Evolutionary conservation across 2,329 filamentous ascomycete species (phyloP), one percentile per base, ranked within the genome.

Genomic region (Cercospora canescens): DNA sequence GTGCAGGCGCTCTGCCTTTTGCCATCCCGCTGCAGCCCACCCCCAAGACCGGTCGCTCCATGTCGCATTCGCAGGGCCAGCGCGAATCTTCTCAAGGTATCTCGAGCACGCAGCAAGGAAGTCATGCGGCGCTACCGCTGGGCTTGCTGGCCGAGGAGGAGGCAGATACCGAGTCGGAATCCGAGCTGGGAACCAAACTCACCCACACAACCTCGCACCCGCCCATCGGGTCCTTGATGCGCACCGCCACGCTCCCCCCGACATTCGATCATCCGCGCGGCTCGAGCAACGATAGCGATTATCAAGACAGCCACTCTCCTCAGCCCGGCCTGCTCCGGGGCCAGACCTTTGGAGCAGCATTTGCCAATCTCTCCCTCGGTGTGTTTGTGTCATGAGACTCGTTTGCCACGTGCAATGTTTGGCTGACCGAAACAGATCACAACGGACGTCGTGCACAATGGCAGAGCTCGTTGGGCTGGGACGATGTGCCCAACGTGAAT

Each of bases 1-100:
- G 72, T 24, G 67, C 65, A 34, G 85, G 94, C 69, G 79, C 82
- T 6, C 91, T 96, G 62, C 92, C 93, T 1, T 96, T 96, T 74
- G 86, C 91, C 6, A 96, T 96, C 71, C 93, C 93, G 4, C 84
- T 96, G 21, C 92, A 96, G 69, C 93, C 94, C 0, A 95, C 92
- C 0, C 92, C 92, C 1, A 98, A 98, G 79, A 93, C 92, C 1
- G 95, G 96, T 73, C 89, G 95, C 50, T 99, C 95, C 6, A 93
- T 97, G 78, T 98, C 95, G 4, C 98, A 98, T 79, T 98, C 94
- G 0, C 94, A 76, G 60, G 75, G 73, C 8, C 73, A 76, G 65
- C 69, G 72, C 16, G 74, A 76, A 67, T 50, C 63, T 55, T 63
- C 65, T n/a, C 66, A 67, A 48, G 60, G 45, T 26, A 21, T 60